Evolutionary conservation across 441 rosid genomes (phyloP).

Genomic region (Erodium moschatum): DNA sequence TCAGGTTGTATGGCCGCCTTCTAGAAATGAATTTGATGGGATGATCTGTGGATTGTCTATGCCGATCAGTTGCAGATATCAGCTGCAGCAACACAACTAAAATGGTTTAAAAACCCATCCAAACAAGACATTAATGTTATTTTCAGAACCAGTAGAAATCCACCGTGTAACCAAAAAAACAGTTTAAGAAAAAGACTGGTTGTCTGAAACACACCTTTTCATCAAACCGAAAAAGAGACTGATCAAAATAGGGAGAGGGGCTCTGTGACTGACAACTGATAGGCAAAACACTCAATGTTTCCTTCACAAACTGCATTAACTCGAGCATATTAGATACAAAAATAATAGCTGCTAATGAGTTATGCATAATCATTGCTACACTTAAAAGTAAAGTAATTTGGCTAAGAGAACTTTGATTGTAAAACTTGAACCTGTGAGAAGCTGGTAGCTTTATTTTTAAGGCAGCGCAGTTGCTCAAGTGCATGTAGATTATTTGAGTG

Average conservation of each 20-base stretch:
- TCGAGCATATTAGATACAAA: slow-evolving; percentile 16
- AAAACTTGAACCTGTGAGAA: slow-evolving; percentile 44
- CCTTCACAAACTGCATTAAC: slow-evolving; percentile 71
- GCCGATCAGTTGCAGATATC: slow-evolving; percentile 77
- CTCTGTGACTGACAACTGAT: slow-evolving; percentile 79
- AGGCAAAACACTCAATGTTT: slow-evolving; percentile 73
- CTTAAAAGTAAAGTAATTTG: background rate
- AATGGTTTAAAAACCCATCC: background rate
- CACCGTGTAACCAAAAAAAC: no score
- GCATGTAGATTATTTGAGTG: slow-evolving; percentile 76
- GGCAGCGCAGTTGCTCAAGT: slow-evolving; percentile 58
- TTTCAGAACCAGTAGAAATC: no score
- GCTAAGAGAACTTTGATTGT: background rate
- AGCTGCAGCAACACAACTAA: slow-evolving; percentile 42
- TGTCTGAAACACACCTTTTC: slow-evolving; percentile 50
- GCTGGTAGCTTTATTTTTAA: slow-evolving; percentile 57
- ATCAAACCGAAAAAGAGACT: slow-evolving; percentile 80
- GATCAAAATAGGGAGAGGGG: slow-evolving; percentile 96
- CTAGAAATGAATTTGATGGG: slow-evolving; percentile 81
- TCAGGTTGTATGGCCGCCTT: slow-evolving; percentile 48
- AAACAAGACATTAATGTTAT: no score
- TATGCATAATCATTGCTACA: no score
- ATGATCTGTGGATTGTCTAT: slow-evolving; percentile 60
- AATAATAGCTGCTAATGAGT: background rate
- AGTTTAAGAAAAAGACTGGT: no score